Evolutionary conservation across 345 rosid species (phyloP), one percentile per base, ranked within the genome.

Genomic region (Melastoma malabathricum): DNA sequence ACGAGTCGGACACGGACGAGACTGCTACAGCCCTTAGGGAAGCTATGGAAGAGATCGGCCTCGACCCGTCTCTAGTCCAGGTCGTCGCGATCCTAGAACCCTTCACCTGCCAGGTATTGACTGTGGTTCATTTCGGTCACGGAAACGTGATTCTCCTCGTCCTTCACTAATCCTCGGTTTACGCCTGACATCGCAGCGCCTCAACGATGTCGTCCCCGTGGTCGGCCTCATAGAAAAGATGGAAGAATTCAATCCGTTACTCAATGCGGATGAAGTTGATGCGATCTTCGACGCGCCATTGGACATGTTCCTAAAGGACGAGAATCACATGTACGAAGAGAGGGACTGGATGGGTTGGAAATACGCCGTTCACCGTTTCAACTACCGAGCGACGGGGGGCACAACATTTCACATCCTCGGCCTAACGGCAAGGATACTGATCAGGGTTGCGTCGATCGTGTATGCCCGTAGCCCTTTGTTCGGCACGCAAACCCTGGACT

Each of bases 221-320:
- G n/a, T 75, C 22, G 69, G 76, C 14, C 47, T 75, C 15, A 60
- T 75, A 3, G 4, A 16, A 44, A 68, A 29, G 22, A 53, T 18
- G 25, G 64, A 66, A 39, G 64, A 63, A 27, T 75, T 68, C 64
- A 67, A 54, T 5, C 70, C 70, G 1, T n/a, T 43, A 6, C 70
- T 59, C 10, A 75, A 65, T 38, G 10, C 31, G 1, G 63, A 68
- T 22, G 80, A 75, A 59, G 80, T 75, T 15, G 76, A 71, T 39
- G 50, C 43, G 19, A 22, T 71, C 55, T 75, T 75, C 13, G 67
- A 75, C 6, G 72, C 44, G 31, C 80, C 68, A 5, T n/a, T 75
- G 48, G 72, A 65, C 43, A 75, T 71, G 72, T 71, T 75, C 51
- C 74, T 75, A 51, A 65, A 65, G 76, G 73, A 22, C 45, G 78